phyloP scores from a whole-genome alignment of 2,329 filamentous ascomycete genomes.

The Aspergillus pseudoterreus region DNA sequence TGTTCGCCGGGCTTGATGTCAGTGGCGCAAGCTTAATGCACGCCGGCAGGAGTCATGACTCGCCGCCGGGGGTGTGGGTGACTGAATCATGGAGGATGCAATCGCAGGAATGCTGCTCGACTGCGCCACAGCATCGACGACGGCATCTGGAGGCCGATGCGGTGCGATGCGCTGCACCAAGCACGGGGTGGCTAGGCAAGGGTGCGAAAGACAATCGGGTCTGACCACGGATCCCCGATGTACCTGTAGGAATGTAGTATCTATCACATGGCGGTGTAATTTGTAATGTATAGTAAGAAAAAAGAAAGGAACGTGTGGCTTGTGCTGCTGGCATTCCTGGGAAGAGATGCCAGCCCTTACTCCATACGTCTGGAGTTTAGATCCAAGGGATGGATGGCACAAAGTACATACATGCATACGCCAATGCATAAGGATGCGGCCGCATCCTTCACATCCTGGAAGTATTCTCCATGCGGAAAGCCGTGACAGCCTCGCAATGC shows the following conservation, averaged over 20 bases:
- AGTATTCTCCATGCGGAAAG: too few species aligned
- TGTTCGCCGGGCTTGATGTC: background rate
- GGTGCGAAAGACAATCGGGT: background rate
- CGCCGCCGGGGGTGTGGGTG: background rate
- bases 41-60: background rate
- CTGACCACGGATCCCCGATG: background rate
- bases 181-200: slow-evolving; percentile 7
- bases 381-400: background rate
- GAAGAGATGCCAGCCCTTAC: background rate
- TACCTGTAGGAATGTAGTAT: slow-evolving; percentile 13
- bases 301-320: background rate
- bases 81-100: background rate
- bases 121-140: background rate
- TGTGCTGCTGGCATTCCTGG: background rate
- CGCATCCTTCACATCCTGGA: too few species aligned
- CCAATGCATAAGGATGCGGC: too few species aligned
- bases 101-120: background rate
- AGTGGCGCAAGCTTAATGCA: background rate
- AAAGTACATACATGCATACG: background rate
- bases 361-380: background rate
- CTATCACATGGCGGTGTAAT: slow-evolving; percentile 32
- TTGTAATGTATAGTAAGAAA: background rate
- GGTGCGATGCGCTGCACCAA: slow-evolving; percentile 7
- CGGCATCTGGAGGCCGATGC: background rate
- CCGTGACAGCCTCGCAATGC: too few species aligned